Evolutionary conservation across 345 rosid species (phyloP), one percentile per base, ranked within the genome.

Genomic region (Isatis tinctoria): DNA sequence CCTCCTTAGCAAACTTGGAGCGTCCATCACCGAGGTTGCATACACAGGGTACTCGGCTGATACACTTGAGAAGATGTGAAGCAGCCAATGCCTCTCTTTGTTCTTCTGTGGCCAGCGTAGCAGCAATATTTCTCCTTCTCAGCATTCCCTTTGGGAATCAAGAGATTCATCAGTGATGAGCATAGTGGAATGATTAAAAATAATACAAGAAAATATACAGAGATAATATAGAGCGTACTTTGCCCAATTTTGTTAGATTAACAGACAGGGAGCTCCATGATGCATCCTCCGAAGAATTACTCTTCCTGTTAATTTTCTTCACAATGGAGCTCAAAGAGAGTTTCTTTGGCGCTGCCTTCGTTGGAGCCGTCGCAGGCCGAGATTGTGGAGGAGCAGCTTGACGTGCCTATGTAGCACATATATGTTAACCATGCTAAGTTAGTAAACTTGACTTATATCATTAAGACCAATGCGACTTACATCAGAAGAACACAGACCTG

Each of bases 21-120:
- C 96, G 52, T 88, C 98, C 16, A 80, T 93, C 52, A 80, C 88
- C 16, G 97, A 93, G 82, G 97, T 93, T 11, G 91, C 97, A 9
- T n/a, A n/a, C n/a, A n/a, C n/a, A 49, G 1, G 35, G 35, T n/a
- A 36, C 80, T 71, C 76, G 70, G 97, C 83, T 85, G 74, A 94
- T 80, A 82, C 96, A 88, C 71, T 84, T 87, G 83, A 87, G 76
- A 64, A 94, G 80, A 53, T 79, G 70, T 58, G 89, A 74, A 62
- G 95, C 88, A 62, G 74, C 74, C 9, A 87, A 76, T 80, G 92
- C 97, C 78, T 90, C 95, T 75, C 78, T 82, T 74, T 94, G 95
- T 49, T 86, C 95, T 69, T 91, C 97, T 82, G 85, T 85, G 37
- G 89, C 93, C 41, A 94, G 82, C 62, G 74, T 53, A 67, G 86